phyloP scores from a whole-genome alignment of 768 basidiomycete genomes.

The Russula ochroleuca region DNA sequence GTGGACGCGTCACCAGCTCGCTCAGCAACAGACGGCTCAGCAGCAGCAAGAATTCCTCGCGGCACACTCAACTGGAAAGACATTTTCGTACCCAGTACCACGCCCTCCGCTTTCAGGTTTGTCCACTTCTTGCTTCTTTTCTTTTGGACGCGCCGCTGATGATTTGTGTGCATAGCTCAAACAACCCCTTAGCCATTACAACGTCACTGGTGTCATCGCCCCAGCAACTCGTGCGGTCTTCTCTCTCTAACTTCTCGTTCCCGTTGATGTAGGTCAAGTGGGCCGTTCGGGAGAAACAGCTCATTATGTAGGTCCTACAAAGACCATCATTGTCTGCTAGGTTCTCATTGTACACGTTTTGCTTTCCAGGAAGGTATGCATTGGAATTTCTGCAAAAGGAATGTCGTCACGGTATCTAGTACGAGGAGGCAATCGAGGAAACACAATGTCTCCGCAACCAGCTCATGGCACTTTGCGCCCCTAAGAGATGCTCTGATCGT shows the following conservation, averaged over 20 bases:
- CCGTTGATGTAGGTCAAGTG: conserved; percentile 48
- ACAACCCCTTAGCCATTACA: conserved; percentile 39
- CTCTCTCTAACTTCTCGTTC: conserved; percentile 56
- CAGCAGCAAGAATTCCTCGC: no score
- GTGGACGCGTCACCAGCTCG: no score
- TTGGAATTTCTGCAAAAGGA: not conserved
- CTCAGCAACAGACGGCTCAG: no score
- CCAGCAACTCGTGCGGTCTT: conserved; percentile 34
- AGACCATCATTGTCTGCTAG: not conserved
- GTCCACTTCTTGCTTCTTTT: no score
- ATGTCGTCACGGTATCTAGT: conserved; percentile 17
- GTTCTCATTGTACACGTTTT: conserved; percentile 6
- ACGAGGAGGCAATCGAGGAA: conserved; percentile 25
- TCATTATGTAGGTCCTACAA: conserved; percentile 12
- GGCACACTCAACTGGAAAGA: no score
- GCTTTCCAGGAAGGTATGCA: conserved; percentile 24
- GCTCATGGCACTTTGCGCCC: conserved; percentile 16
- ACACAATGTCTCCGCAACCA: conserved; percentile 23
- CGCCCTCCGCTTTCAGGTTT: no score
- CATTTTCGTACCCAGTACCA: no score
- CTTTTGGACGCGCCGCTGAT: no score
- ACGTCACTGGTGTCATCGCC: conserved; percentile 35
- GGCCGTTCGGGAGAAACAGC: conserved; percentile 21
- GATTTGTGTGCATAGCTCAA: no score
- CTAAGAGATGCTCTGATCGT: conserved; percentile 19